These are phyloP conservation scores for Penicillium olsonii DNA, from an alignment of 2,329 filamentous ascomycete genomes.

Conservation along the genomic window DNA sequence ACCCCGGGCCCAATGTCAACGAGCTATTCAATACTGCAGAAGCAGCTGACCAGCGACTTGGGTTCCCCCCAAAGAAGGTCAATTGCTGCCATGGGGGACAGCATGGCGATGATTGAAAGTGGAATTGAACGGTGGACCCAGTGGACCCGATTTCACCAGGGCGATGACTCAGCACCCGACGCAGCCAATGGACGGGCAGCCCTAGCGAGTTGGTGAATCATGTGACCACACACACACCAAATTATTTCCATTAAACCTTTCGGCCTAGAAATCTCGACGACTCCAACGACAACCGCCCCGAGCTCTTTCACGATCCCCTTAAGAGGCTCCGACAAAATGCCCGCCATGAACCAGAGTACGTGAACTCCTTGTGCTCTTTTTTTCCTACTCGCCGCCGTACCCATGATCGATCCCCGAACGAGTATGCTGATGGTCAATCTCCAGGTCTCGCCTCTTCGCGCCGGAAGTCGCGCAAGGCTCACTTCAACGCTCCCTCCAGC, in stretches of 20 bases:
- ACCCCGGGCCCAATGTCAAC: neutral
- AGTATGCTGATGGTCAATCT: slow-evolving; percentile 10
- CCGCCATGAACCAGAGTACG: neutral
- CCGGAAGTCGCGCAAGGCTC: slow-evolving; percentile 98
- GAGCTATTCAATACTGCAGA: neutral
- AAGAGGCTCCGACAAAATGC: neutral
- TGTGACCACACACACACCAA: neutral
- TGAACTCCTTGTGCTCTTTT: neutral
- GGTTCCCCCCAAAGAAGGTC: too few relatives aligned
- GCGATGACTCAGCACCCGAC: neutral
- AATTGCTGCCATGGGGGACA: too few relatives aligned
- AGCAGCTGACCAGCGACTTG: neutral
- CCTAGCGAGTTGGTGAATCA: neutral
- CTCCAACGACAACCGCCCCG: neutral
- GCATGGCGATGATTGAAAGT: neutral
- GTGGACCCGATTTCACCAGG: neutral
- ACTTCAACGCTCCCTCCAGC: slow-evolving; percentile 94
- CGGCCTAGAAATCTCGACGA: neutral
- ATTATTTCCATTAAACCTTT: neutral
- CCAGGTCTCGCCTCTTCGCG: slow-evolving; percentile 67
- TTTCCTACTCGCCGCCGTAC: neutral
- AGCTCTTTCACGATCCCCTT: neutral
- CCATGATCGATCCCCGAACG: slow-evolving; percentile 7
- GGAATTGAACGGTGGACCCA: neutral
- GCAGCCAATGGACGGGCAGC: neutral